These are phyloP conservation scores for Sideroxylon spinosum DNA, from an alignment of 179 eudicot species.

Conservation along the genomic window DNA sequence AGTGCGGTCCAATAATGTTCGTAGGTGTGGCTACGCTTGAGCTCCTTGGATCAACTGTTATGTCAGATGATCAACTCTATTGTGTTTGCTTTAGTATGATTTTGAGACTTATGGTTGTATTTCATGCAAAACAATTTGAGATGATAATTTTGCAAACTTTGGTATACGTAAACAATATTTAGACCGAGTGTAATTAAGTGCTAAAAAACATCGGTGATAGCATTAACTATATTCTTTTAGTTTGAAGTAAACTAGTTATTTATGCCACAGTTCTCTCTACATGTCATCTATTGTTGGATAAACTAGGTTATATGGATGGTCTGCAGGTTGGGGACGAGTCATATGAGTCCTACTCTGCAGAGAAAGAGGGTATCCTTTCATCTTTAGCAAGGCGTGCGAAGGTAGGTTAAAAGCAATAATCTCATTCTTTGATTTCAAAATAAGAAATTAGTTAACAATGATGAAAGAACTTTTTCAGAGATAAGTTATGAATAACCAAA, in stretches of 20 bases:
- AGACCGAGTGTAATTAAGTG: background rate
- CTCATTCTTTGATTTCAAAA: too few species aligned
- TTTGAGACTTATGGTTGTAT: background rate
- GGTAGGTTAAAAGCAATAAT: constrained; percentile 35
- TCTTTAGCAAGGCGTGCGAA: constrained; percentile 88
- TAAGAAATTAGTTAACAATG: too few species aligned
- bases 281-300: background rate
- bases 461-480: too few species aligned
- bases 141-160: background rate
- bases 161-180: background rate
- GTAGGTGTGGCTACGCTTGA: background rate
- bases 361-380: constrained; percentile 84
- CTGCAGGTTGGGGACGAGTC: constrained; percentile 90
- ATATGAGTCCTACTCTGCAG: constrained; percentile 62
- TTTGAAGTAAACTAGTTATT: background rate
- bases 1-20: background rate
- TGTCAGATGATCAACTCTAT: background rate
- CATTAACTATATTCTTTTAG: background rate
- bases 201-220: background rate
- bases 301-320: background rate
- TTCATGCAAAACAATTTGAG: background rate
- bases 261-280: background rate
- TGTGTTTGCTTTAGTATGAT: background rate
- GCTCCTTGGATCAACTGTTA: background rate
- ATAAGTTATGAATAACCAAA: too few species aligned